phyloP scores from a whole-genome alignment of 108 stramenopile species.

The Fragilariopsis cylindrus region DNA sequence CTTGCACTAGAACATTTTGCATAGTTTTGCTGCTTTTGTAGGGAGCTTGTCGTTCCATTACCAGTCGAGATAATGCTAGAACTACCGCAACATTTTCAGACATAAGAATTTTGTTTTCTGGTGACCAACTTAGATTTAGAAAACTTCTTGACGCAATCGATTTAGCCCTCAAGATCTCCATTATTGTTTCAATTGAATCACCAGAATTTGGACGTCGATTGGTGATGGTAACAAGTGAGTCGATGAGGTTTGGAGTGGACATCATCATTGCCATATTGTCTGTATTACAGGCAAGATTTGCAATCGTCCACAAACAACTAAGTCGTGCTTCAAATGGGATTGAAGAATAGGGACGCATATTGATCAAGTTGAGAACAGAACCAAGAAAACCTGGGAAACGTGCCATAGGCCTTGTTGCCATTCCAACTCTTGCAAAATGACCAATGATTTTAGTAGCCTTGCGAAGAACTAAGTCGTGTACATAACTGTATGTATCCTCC shows the following conservation, averaged over 20 bases:
- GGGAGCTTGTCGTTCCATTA: constrained; percentile 38
- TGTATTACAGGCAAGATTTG: constrained; percentile 64
- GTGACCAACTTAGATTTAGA: constrained; percentile 60
- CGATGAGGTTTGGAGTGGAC: constrained; percentile 44
- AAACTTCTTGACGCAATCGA: constrained; percentile 56
- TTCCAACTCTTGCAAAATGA: constrained; percentile 62
- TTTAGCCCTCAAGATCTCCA: constrained; percentile 51
- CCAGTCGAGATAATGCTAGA: constrained; percentile 32
- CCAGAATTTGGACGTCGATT: constrained; percentile 26
- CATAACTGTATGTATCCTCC: neutral
- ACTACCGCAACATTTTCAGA: constrained; percentile 40
- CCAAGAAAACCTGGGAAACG: constrained; percentile 48
- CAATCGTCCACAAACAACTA: constrained; percentile 60
- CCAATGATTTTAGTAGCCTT: constrained; percentile 57
- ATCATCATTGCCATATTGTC: constrained; percentile 75
- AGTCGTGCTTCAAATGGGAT: constrained; percentile 55
- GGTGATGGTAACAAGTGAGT: constrained; percentile 39
- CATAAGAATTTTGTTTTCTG: constrained; percentile 54
- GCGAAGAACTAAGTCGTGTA: constrained; percentile 36
- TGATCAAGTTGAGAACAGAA: constrained; percentile 35
- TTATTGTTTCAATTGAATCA: constrained; percentile 40
- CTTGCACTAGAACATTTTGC: constrained; percentile 41
- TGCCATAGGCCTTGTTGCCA: constrained; percentile 50
- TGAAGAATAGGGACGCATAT: constrained; percentile 29
- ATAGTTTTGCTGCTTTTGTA: constrained; percentile 40